Percentiles rank a stretch among this genome's conserved stretches.
Conservation (phyloP, 495 filamentous ascomycete species). For the Hypoxylon rickii region DNA sequence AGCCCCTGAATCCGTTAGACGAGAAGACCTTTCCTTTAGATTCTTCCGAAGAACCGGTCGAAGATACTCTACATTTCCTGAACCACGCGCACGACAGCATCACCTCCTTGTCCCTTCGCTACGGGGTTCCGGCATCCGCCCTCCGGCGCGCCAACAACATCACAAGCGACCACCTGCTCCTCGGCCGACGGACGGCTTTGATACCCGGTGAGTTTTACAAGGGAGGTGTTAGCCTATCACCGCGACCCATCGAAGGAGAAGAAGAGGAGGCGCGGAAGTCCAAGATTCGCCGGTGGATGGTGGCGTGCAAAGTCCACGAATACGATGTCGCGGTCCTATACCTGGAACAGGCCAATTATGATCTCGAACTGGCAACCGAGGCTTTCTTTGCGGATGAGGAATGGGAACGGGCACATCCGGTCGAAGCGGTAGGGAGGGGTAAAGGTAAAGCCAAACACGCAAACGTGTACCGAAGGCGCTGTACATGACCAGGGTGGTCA, state of each 20-base stretch:
- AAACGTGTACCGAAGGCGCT: constrained; percentile 13
- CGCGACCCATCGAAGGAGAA: constrained; percentile 67
- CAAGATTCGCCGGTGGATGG: constrained; percentile 72
- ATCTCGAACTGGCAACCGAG: constrained; percentile 63
- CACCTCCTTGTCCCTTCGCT: constrained; percentile 66
- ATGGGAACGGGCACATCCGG: constrained; percentile 73
- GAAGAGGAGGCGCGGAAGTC: constrained; percentile 68
- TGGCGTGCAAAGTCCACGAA: constrained; percentile 70
- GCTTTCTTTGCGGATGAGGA: constrained; percentile 67
- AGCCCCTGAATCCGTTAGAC: constrained; percentile 11
- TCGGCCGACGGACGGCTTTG: constrained; percentile 65
- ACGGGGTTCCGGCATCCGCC: constrained; percentile 60
- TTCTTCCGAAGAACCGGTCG: constrained; percentile 35
- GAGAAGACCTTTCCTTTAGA: constrained; percentile 33
- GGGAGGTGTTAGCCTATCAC: constrained; percentile 64
- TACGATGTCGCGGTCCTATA: constrained; percentile 76
- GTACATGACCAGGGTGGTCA: constrained; percentile 6
- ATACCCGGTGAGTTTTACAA: constrained; percentile 71
- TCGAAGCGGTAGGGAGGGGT: constrained; percentile 45
- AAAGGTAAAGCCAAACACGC: constrained; percentile 43
- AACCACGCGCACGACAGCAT: constrained; percentile 65
- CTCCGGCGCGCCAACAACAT: constrained; percentile 66
- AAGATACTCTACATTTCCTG: constrained; percentile 71
- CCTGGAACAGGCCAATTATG: constrained; percentile 65
- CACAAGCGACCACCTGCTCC: constrained; percentile 65